Evolutionary conservation across 768 basidiomycete genomes (phyloP).

Genomic region (Amanita rimosa): DNA sequence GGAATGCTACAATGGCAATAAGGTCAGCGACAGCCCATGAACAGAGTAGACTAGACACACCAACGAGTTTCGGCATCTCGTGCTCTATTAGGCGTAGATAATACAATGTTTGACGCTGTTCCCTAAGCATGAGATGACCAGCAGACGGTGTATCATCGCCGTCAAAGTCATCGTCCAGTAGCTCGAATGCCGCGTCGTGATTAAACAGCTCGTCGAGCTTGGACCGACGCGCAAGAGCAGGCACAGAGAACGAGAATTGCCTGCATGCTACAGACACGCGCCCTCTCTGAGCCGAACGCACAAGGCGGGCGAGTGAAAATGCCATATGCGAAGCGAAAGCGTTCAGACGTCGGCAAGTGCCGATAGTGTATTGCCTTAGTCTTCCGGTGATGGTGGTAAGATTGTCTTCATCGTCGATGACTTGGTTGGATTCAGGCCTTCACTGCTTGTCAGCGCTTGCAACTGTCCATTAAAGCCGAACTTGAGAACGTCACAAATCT

Average conservation of each 20-base stretch:
- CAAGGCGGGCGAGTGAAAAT: constrained; percentile 1
- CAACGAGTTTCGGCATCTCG: constrained; percentile 79
- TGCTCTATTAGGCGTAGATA: constrained; percentile 82
- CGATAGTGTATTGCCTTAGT: no score
- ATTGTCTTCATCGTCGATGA: constrained; percentile 5
- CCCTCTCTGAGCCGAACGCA: constrained; percentile 2
- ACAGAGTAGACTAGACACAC: constrained; percentile 26
- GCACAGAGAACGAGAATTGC: constrained; percentile 16
- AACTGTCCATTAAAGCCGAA: constrained; percentile 66
- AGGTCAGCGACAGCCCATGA: constrained; percentile 4
- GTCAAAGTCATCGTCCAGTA: constrained; percentile 31
- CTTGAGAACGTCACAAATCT: constrained; percentile 71
- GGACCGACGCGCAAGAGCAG: constrained; percentile 22
- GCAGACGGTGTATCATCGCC: constrained; percentile 56
- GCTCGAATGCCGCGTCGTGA: constrained; percentile 29
- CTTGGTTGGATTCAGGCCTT: background rate
- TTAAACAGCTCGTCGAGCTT: constrained; percentile 28
- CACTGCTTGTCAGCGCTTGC: constrained; percentile 33
- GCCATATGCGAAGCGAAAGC: background rate
- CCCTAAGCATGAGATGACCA: constrained; percentile 63
- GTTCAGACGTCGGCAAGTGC: no score
- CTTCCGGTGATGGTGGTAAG: constrained; percentile 38
- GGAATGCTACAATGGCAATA: constrained; percentile 43
- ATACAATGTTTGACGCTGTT: constrained; percentile 64
- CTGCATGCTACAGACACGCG: constrained; percentile 5